Evolutionary conservation across 371 early-diverging fungal species (phyloP).

Genomic region (Basidiobolus heterosporus): DNA sequence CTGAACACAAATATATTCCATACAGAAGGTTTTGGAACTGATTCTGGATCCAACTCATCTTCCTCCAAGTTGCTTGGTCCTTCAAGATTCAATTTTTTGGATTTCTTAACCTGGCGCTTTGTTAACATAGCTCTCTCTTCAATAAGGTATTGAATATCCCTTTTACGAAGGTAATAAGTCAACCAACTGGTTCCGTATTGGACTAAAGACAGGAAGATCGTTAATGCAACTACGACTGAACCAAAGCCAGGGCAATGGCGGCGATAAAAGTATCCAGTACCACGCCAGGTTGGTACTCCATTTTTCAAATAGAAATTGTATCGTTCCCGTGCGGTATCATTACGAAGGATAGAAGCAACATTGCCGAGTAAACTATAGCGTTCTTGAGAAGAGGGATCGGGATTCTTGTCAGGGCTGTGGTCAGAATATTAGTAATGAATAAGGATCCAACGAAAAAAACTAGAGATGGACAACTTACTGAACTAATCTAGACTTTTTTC

Average conservation of each 20-base stretch:
- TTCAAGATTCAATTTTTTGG: too few relatives aligned
- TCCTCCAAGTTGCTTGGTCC: too few relatives aligned
- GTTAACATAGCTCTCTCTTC: too few relatives aligned
- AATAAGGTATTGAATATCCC: too few relatives aligned
- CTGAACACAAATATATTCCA: too few relatives aligned
- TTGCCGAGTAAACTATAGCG: constrained; percentile 48
- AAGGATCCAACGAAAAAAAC: not conserved
- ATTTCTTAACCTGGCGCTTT: too few relatives aligned
- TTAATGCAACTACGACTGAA: constrained; percentile 14
- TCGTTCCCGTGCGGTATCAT: constrained; percentile 42
- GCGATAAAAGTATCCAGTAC: constrained; percentile 61
- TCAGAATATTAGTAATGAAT: not conserved
- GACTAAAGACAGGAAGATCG: not conserved
- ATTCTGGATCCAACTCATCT: too few relatives aligned
- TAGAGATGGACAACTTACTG: constrained; percentile 43
- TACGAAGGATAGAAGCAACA: constrained; percentile 49
- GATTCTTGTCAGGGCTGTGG: constrained; percentile 60
- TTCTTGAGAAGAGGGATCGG: constrained; percentile 25
- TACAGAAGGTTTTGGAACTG: too few relatives aligned
- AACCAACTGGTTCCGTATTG: not conserved
- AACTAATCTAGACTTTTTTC: constrained; percentile 76
- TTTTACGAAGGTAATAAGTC: too few relatives aligned
- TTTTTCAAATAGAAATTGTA: constrained; percentile 74
- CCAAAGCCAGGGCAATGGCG: constrained; percentile 67
- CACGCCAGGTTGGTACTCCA: constrained; percentile 79